Base-by-base conservation (phyloP, 345 rosid species). In the Sisymbrium irio region DNA sequence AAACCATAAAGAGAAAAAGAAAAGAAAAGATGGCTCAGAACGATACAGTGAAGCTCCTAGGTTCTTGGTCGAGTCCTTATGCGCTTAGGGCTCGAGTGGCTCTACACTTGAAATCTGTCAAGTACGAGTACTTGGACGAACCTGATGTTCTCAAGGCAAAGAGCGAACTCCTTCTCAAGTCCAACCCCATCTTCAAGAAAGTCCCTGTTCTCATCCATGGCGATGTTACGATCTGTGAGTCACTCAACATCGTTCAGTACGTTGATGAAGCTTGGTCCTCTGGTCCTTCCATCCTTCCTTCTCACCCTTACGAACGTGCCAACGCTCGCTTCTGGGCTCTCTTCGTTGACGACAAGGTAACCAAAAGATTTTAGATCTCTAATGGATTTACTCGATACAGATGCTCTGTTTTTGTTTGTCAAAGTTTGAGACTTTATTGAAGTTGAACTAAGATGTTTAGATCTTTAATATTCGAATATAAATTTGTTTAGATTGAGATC, bases 201-300 rank as follows among this genome's bases (percentile, higher is more conserved):
- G 62, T 57, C 27, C 62, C 62, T 17, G 42, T 57, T 9, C 62
- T 57, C 42, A 57, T 57, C 62, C 42, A 57, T 10, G 62, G 62
- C 13, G 62, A 57, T 30, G 42, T 33, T 32, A 9, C 62, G 8
- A 57, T 57, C 62, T 57, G 62, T 35, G 62, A 57, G 62, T 57
- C 62, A 35, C 62, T 57, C 25, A 57, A 57, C 27, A 35, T 57
- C 25, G 42, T 57, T 35, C 62, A 57, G 62, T 57, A 57, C 42
- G 14, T 57, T 12, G 62, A 57, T 19, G 62, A 57, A 57, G 62
- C 62, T 57, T 57, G 62, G 62, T 10, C 62, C 27, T 57, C 62
- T 0, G 42, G 12, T 17, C 62, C 42, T 57, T 17, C 62, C 25
- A 57, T 57, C 27, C 62, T 57, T 57, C 62, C 62, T 57, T 57